Base-by-base conservation (phyloP, 306 rosid species). In the Hippophae rhamnoides region DNA sequence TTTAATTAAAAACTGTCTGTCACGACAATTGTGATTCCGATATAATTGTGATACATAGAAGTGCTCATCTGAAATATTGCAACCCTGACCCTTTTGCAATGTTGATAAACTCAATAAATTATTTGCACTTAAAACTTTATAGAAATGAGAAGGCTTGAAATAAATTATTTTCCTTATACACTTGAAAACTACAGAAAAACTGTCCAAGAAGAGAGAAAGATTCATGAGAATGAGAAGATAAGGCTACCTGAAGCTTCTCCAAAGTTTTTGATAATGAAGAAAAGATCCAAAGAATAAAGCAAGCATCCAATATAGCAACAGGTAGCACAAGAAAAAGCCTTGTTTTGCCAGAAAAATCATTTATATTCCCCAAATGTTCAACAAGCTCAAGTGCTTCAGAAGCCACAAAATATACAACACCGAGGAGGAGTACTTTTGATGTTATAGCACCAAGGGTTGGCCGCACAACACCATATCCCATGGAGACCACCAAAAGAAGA, bases 311-410 rank as follows among this genome's bases (percentile, higher is more conserved):
- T 61, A 85, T 71, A 72, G 86, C 84, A 60, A 85, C 88, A 25
- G 86, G 88, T 10, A 82, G 80, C 78, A 82, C 88, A 65, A 79
- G 72, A 64, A 85, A 74, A 52, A 82, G 76, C 62, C 93, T 82
- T 38, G 79, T 58, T 73, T 82, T 82, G 10, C 93, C 93, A 57
- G 84, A 70, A 7, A 82, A 85, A 72, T 85, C 93, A 58, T 85
- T 85, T 64, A 82, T 85, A 70, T 77, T 82, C 59, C 93, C 93
- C 40, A 85, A 77, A 79, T 85, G 82, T 68, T 85, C 93, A 58
- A 85, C 86, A 63, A 85, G 84, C 74, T 85, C 88, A 65, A 85
- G 86, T 54, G 86, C 88, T 68, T 85, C 88, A 6, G 93, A 82
- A 61, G 86, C 85, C 44, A 75, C 69, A 74, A 85, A 85, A 69